Evolutionary conservation across 768 basidiomycete species (phyloP), one percentile per base, ranked within the genome.

Genomic region (Russula sp.): DNA sequence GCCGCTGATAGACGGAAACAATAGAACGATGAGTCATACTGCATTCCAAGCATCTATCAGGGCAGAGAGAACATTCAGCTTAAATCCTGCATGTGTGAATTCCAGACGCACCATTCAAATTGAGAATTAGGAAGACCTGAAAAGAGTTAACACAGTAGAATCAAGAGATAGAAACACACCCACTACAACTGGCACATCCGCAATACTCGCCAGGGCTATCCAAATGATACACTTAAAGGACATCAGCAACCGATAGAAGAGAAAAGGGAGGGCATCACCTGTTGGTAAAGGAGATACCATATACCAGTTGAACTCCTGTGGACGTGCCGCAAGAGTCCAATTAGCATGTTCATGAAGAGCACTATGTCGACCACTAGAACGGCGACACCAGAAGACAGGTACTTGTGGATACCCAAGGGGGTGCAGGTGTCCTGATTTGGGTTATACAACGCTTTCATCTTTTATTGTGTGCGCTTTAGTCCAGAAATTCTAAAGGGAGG

Each of bases 281-380:
- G 45, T 57, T 57, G 57, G 35, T 57, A 57, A 27, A 57, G 45
- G 8, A 57, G 20, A 22, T 37, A 16, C 57, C 57, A 57, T 35
- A 57, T 49, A 44, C 42, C 42, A 9, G 42, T 44, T 44, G 42
- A n/a, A n/a, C 42, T 44, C 42, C 42, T n/a, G 42, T n/a, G 14
- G 1, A 9, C 18, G n/a, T 18, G 18, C 8, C 42, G 42, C 42
- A 44, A 8, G 42, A 44, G 42, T 8, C 42, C 42, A 8, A n/a
- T 8, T 18, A 44, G 42, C 42, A 44, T 44, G 18, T 2, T 8
- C 42, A 44, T 6, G 18, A 44, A 8, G 18, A 44, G 42, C 14
- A 52, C 40, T 7, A 52, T 5, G n/a, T 51, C 50, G 16, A 44
- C 58, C 31, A 44, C 50, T 10, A 52, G 40, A 35, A 53, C 14